Base-by-base conservation (phyloP, 1,139 yeast genomes). In the Saccharomycopsis hybrid region DNA sequence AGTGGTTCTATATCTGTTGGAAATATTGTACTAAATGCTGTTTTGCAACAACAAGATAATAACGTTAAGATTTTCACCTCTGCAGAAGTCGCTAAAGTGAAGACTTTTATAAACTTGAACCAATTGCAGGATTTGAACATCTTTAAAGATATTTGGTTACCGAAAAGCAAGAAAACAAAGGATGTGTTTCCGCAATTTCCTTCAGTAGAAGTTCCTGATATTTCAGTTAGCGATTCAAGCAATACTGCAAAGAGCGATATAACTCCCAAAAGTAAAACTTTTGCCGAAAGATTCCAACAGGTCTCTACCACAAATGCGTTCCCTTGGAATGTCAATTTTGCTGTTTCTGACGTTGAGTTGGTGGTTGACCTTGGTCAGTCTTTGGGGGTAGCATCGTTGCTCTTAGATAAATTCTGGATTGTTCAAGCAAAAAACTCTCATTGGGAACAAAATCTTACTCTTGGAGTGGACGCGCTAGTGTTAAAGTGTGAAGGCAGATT, bases 71-170 rank as follows among this genome's bases (percentile, higher is more conserved):
- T 80, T 4, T 65, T 71, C 43, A 74, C 85, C 0, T 73, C 82
- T 1, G 79, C 79, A 1, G 71, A 76, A 7, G 60, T 89, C 3
- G 68, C 76, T 0, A 79, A 78, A 53, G 78, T 85, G 2, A 72
- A 70, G 43, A 75, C 85, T 0, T 86, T 78, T 58, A 67, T 90
- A 51, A 87, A 88, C 60, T 71, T 89, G 53, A 86, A 86, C 59
- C 97, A 92, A 62, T 73, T 85, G 51, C 96, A 89, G 60, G 97
- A 92, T 63, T 68, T 90, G 52, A 85, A 85, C 48, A 67, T 90
- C 36, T 92, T 92, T 65, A 73, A 74, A 53, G 96, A 92, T 63
- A 81, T 90, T 39, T 92, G 97, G 97, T 65, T 77, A 46, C 85
- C 94, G 54, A 27, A 44, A 38, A 44, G 31, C 27, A 39, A 38